Percentiles rank a stretch among this genome's conserved stretches.
Conservation (phyloP, 176 grass and related monocot genomes). For the Dendrocalamus sinicus region DNA sequence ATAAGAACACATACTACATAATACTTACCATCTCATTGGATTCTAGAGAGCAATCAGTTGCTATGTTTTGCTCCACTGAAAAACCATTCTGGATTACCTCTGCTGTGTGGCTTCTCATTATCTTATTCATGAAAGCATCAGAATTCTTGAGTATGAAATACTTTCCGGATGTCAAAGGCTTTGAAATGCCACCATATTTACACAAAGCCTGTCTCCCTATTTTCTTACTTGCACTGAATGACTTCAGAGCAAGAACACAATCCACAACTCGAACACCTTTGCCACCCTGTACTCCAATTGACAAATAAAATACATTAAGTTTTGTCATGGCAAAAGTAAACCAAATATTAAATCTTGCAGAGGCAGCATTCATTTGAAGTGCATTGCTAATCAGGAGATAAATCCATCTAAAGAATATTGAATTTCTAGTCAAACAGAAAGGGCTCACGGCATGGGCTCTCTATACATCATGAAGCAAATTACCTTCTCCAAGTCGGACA, state of each 20-base stretch:
- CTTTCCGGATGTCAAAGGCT: conserved; percentile 53
- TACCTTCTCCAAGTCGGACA: conserved; percentile 89
- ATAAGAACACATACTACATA: conserved; percentile 6
- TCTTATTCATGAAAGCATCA: conserved; percentile 82
- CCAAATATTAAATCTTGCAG: neutral
- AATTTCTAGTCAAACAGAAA: conserved; percentile 17
- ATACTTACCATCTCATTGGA: conserved; percentile 66
- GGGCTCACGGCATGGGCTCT: neutral
- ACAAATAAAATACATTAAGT: conserved; percentile 30
- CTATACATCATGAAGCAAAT: conserved; percentile 7
- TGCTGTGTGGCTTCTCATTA: conserved; percentile 51
- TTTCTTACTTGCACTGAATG: conserved; percentile 65
- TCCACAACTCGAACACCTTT: conserved; percentile 81
- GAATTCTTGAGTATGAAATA: conserved; percentile 81
- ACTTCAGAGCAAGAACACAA: conserved; percentile 79
- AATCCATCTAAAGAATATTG: neutral
- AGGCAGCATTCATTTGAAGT: neutral
- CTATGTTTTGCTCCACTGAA: conserved; percentile 50
- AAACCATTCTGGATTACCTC: conserved; percentile 50
- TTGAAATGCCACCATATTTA: conserved; percentile 59
- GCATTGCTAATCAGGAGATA: conserved; percentile 1
- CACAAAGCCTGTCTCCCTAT: conserved; percentile 48
- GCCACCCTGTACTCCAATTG: conserved; percentile 66
- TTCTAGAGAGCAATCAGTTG: conserved; percentile 56
- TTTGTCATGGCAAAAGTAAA: neutral